A percentile compares a stretch with the other conserved stretches of the same genome.
phyloP scores from a whole-genome alignment of 768 basidiomycete species.

The Rickenella mellea region DNA sequence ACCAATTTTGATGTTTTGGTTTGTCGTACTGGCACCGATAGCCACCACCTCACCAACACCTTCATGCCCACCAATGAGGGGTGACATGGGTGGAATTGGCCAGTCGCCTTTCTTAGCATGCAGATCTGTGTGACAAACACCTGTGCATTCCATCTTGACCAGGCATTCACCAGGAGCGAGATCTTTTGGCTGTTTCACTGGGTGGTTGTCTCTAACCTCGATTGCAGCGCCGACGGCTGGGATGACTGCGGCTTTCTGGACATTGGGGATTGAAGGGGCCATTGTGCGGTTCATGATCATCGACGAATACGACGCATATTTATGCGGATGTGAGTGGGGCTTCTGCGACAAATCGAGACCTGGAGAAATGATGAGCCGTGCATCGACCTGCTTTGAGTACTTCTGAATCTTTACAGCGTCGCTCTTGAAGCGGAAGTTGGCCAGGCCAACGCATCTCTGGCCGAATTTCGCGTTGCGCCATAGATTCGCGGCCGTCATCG shows the following conservation, averaged over 20 bases:
- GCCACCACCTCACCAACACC: conserved; percentile 78
- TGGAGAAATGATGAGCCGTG: too few relatives aligned
- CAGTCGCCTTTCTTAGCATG: conserved; percentile 73
- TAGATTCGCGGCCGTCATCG: too few relatives aligned
- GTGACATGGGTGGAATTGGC: conserved; percentile 58
- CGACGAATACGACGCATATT: too few relatives aligned
- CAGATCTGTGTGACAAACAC: conserved; percentile 83
- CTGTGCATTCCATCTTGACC: conserved; percentile 65
- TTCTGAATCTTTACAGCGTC: too few relatives aligned
- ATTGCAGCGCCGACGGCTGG: conserved; percentile 19
- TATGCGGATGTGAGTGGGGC: too few relatives aligned
- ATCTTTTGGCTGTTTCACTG: conserved; percentile 44
- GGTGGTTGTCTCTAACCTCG: conserved; percentile 31
- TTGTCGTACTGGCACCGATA: conserved; percentile 53
- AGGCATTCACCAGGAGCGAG: conserved; percentile 66
- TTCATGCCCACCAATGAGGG: conserved; percentile 77
- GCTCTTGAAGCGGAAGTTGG: too few relatives aligned
- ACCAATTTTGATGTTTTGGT: conserved; percentile 60
- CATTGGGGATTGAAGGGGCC: conserved; percentile 25
- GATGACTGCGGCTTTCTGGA: conserved; percentile 32
- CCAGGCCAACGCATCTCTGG: too few relatives aligned
- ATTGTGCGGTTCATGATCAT: neutral
- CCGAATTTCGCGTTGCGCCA: too few relatives aligned
- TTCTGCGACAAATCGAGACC: too few relatives aligned
- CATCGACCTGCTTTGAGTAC: too few relatives aligned